Evolutionary conservation across 1,284 basidiomycete genomes (phyloP), one percentile per base, ranked within the genome.

Genomic region (Fomitopsis pinicola): DNA sequence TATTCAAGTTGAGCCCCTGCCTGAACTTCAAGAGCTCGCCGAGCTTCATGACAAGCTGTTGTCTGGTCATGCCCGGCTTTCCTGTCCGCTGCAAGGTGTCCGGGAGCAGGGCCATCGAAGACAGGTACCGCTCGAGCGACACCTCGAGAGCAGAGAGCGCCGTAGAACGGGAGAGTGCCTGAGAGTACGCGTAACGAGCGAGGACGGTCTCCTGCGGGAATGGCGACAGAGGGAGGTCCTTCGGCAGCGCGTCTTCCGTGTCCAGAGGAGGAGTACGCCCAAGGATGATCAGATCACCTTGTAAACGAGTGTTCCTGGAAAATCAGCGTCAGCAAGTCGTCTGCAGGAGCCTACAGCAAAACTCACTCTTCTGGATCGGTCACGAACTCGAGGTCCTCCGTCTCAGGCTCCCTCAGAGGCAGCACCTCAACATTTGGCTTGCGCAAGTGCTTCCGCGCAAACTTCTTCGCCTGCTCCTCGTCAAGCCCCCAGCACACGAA

Each of bases 231-330:
- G 81, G 79, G 17, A 86, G 72, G 2, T 77, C 75, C 19, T 75
- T 67, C 0, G 82, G 82, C 12, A 80, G 59, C 10, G 67, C 53
- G 68, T 76, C 61, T 72, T 78, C 73, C 42, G 80, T 76, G 57
- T 78, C 82, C 52, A 85, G 76, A 17, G 82, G 77, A 1, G 86
- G 79, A 19, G 82, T 83, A 57, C 84, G 80, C 2, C 94, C 94
- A n/a, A 96, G 84, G 57, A 95, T 91, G 63, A 95, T 95, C 60
- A 96, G 76, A 71, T 96, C 94, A 46, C 94, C 94, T 70, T 95
- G 91, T 56, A 96, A 79, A 26, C 92, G 85, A 0, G 94, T 95
- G 66, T 83, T 78, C 71, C 93, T 95, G 65, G 5, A 62, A 63
- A 17, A 15, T 28, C n/a, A 10, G 52, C 17, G 15, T 52, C 15